Evolutionary conservation across 164 flowering plant species (phyloP).

Genomic region (Kalanchoe fedtschenkoi): DNA sequence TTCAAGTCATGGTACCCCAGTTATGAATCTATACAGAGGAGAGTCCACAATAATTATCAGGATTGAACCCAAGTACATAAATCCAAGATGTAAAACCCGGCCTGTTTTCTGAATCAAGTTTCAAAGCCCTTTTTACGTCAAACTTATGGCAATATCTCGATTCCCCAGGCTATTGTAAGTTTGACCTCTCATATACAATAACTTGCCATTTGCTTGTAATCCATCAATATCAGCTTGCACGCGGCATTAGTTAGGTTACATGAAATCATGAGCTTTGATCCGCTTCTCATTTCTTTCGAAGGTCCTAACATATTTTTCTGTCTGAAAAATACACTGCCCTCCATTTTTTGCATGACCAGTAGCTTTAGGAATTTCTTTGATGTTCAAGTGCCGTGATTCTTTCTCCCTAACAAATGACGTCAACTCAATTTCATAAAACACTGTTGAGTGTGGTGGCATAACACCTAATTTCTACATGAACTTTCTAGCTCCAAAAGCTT

Average conservation of each 20-base stretch:
- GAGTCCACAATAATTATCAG: too few species aligned
- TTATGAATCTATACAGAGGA: too few species aligned
- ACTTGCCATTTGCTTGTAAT: conserved; percentile 86
- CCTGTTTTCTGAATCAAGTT: conserved; percentile 83
- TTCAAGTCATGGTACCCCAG: too few species aligned
- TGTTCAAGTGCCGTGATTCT: conserved; percentile 97
- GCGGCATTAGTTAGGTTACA: conserved; percentile 95
- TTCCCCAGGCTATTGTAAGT: conserved; percentile 64
- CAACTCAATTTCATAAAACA: conserved; percentile 68
- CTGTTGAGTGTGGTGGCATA: conserved; percentile 79
- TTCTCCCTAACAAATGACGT: conserved; percentile 83
- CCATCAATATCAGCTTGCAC: conserved; percentile 80
- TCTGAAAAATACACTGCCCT: conserved; percentile 77
- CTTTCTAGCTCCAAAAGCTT: conserved; percentile 65
- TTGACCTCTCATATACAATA: conserved; percentile 83
- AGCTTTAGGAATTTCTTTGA: conserved; percentile 75
- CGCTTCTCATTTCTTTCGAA: conserved; percentile 98
- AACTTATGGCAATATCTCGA: conserved; percentile 77
- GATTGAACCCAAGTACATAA: too few species aligned
- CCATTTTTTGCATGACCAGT: conserved; percentile 89
- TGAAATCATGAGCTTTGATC: conserved; percentile 53
- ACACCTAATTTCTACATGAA: conserved; percentile 62
- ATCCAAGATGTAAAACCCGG: too few species aligned
- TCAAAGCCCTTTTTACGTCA: conserved; percentile 91
- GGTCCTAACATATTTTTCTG: conserved; percentile 71